Conservation (phyloP, 2,329 filamentous ascomycete genomes). For the Paecilomyces dactylethromorphus region DNA sequence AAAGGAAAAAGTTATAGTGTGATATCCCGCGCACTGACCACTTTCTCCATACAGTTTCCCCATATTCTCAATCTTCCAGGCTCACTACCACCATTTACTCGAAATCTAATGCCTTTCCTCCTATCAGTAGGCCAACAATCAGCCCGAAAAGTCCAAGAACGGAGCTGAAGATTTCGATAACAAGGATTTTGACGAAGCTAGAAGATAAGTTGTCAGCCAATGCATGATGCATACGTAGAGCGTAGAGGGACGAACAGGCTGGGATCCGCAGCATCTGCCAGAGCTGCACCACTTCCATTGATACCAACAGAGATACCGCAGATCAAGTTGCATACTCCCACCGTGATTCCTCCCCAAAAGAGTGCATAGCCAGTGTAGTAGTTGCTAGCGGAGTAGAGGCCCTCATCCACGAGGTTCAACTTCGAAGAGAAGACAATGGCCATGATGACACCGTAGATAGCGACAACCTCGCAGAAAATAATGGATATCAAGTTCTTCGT, state of each 20-base stretch:
- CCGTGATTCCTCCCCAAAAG: slow-evolving; percentile 93
- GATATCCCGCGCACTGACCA: slow-evolving; percentile 15
- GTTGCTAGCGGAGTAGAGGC: slow-evolving; percentile 66
- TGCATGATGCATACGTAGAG: not conserved
- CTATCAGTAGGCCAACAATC: slow-evolving; percentile 86
- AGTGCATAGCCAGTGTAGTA: slow-evolving; percentile 94
- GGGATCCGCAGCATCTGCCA: slow-evolving; percentile 91
- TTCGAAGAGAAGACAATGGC: slow-evolving; percentile 96
- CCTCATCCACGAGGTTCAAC: slow-evolving; percentile 61
- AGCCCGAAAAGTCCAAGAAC: slow-evolving; percentile 93
- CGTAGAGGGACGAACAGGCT: slow-evolving; percentile 60
- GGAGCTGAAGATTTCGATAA: slow-evolving; percentile 98
- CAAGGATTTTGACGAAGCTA: slow-evolving; percentile 96
- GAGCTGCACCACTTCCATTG: slow-evolving; percentile 91
- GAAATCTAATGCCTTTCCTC: slow-evolving; percentile 76
- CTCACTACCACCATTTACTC: slow-evolving; percentile 15
- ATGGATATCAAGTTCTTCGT: slow-evolving; percentile 99
- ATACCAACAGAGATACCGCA: slow-evolving; percentile 96
- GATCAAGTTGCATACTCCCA: slow-evolving; percentile 91
- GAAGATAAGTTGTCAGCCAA: slow-evolving; percentile 5
- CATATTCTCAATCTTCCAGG: not conserved
- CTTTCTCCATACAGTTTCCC: slow-evolving; percentile 9
- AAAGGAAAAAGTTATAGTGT: slow-evolving; percentile 15
- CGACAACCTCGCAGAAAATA: slow-evolving; percentile 99
- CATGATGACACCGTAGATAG: slow-evolving; percentile 99